Evolutionary conservation across 495 filamentous ascomycete genomes (phyloP).

Genomic region (Hypoxylon subgilvum): DNA sequence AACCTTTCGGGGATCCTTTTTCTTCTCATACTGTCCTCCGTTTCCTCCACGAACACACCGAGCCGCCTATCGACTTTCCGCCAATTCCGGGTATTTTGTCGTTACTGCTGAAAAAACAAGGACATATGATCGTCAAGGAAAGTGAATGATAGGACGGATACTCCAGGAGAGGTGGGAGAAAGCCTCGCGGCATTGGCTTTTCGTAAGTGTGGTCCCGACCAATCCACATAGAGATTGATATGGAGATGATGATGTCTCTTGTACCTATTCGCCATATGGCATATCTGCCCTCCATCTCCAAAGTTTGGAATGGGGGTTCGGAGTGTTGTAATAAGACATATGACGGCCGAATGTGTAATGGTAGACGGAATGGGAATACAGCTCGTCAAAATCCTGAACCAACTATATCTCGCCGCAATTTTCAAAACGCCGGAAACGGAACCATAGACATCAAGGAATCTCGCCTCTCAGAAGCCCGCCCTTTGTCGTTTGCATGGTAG

Average conservation of each 20-base stretch:
- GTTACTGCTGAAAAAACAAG: slow-evolving; percentile 39
- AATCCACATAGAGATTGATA: slow-evolving; percentile 23
- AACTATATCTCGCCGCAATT: slow-evolving; percentile 47
- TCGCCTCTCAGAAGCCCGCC: slow-evolving; percentile 37
- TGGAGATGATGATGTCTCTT: slow-evolving; percentile 31
- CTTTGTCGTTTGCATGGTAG: slow-evolving; percentile 25
- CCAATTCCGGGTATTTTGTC: slow-evolving; percentile 44
- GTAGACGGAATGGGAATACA: slow-evolving; percentile 27
- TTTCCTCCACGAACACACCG: slow-evolving; percentile 37
- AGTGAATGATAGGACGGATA: slow-evolving; percentile 33
- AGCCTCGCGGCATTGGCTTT: slow-evolving; percentile 16
- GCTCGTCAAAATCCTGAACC: slow-evolving; percentile 41
- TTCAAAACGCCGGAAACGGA: slow-evolving; percentile 47
- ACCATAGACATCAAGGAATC: slow-evolving; percentile 33
- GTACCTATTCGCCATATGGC: slow-evolving; percentile 37
- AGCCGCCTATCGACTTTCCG: slow-evolving; percentile 37
- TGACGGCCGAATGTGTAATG: slow-evolving; percentile 22
- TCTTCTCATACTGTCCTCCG: slow-evolving; percentile 41
- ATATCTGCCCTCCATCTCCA: slow-evolving; percentile 26
- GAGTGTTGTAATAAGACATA: slow-evolving; percentile 10
- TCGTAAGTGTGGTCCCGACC: slow-evolving; percentile 8
- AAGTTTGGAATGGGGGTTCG: slow-evolving; percentile 4
- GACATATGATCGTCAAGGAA: slow-evolving; percentile 38
- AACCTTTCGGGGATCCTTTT: slow-evolving; percentile 30
- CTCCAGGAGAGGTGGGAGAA: slow-evolving; percentile 16